Base-by-base conservation (phyloP, 306 rosid genomes). In the Citrullus colocynthis region DNA sequence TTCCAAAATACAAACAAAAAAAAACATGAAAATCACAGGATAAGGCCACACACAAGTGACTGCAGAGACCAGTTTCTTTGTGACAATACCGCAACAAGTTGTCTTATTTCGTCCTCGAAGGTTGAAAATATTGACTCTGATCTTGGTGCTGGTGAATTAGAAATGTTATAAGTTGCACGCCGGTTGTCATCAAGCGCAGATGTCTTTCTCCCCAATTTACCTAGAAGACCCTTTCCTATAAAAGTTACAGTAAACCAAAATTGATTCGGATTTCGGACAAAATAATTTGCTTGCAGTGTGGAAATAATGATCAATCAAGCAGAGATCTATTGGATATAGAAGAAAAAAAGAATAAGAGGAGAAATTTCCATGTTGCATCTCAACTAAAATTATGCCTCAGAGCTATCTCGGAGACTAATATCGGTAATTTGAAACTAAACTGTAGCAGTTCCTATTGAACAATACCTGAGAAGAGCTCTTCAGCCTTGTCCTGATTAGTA, bases 51-150 rank as follows among this genome's bases (percentile, higher is more conserved):
- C 28, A 63, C 18, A 30, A 63, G 7, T 28, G 15, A 72, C 9
- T 1, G 76, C 8, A 74, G 75, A 74, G 57, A 72, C 57, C 64
- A 76, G 75, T 83, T 59, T 82, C 63, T 54, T 54, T 9, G 80
- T 64, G 71, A 88, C 95, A 70, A 8, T 89, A 96, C 99, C 75
- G 93, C 91, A 80, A 96, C 97, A 79, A 96, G 82, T 85, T 92
- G 97, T 89, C 91, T 92, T 70, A 85, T 66, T 88, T 96, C 99
- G 75, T 89, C 84, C 85, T 96, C 97, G 45, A 96, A 96, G 20
- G 98, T 91, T 5, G 90, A 71, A 72, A 96, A 85, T 77, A 89
- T 80, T 61, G 98, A 92, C 77, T 96, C 98, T 66, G 97, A 85
- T 85, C 85, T 83, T 51, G 83, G 76, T 21, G 44, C 82, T 34